Conservation (phyloP, 1,284 basidiomycete genomes). For the Rhodotorula sp. region DNA sequence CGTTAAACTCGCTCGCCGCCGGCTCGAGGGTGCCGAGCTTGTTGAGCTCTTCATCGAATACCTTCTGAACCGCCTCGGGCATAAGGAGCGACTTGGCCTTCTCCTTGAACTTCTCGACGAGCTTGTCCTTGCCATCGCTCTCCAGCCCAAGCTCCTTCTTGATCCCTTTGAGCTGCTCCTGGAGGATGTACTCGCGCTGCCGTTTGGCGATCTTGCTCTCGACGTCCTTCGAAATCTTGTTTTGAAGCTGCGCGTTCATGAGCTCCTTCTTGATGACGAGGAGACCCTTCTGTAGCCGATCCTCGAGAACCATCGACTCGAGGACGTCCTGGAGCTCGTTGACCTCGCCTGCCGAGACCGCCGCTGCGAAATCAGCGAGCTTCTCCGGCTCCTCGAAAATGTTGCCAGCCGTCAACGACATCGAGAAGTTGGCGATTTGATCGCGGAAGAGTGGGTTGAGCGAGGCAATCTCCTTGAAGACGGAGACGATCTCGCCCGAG, state of each 20-base stretch:
- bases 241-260: slow-evolving; percentile 94
- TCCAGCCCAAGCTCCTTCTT: slow-evolving; percentile 99
- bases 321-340: slow-evolving; percentile 90
- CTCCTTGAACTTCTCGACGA: slow-evolving; percentile 94
- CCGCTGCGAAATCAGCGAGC: slow-evolving; percentile 95
- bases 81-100: slow-evolving; percentile 82
- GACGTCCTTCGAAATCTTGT: slow-evolving; percentile 90
- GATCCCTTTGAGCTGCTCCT: slow-evolving; percentile 98
- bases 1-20: slow-evolving; percentile 75
- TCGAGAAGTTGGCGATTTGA: slow-evolving; percentile 95
- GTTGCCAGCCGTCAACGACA: slow-evolving; percentile 92
- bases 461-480: slow-evolving; percentile 98
- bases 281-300: slow-evolving; percentile 84
- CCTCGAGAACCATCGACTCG: slow-evolving; percentile 80
- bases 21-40: slow-evolving; percentile 88
- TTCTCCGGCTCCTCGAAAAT: slow-evolving; percentile 99
- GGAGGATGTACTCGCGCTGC: slow-evolving; percentile 95
- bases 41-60: slow-evolving; percentile 94
- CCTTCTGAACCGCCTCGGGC: slow-evolving; percentile 87
- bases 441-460: slow-evolving; percentile 97
- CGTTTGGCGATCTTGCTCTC: slow-evolving; percentile 96
- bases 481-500: slow-evolving; percentile 93
- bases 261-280: slow-evolving; percentile 96
- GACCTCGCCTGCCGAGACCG: slow-evolving; percentile 87
- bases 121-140: slow-evolving; percentile 94